A percentile compares a stretch with the other conserved stretches of the same genome.
These are phyloP conservation scores for Alternaria sp. DNA, from an alignment of 2,329 filamentous ascomycete species.

Conservation along the genomic window DNA sequence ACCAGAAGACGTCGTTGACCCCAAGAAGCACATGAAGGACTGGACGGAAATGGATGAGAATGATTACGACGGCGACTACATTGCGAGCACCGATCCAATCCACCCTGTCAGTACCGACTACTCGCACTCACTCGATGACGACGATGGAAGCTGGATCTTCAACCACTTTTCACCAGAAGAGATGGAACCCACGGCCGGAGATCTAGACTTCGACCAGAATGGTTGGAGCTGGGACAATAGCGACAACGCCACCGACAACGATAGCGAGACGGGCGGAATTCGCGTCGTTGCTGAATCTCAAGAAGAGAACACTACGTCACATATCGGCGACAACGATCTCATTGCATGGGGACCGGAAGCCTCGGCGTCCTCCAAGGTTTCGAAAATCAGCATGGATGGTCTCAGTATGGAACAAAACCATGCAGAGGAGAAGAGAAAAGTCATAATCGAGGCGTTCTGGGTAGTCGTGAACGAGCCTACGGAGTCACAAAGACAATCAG, in stretches of 20 bases:
- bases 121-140: constrained; percentile 13
- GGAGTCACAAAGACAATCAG: background rate
- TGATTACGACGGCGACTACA: constrained; percentile 26
- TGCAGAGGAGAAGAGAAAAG: background rate
- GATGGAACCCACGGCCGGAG: background rate
- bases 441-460: constrained; percentile 16
- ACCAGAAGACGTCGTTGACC: constrained; percentile 23
- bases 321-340: background rate
- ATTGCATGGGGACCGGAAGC: constrained; percentile 6
- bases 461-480: constrained; percentile 3
- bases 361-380: background rate
- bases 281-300: background rate
- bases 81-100: constrained; percentile 29
- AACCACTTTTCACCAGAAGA: constrained; percentile 12
- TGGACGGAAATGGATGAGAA: constrained; percentile 9
- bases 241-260: background rate
- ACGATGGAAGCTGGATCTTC: constrained; percentile 17
- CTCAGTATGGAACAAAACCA: background rate
- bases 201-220: background rate
- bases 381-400: background rate
- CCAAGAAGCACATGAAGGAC: background rate
- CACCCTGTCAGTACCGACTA: constrained; percentile 29
- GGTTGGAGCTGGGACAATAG: constrained; percentile 10
- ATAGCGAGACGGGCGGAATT: too few relatives aligned
- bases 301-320: background rate